Base-by-base conservation (phyloP, 108 stramenopile genomes). In the Poteriospumella lacustris region DNA sequence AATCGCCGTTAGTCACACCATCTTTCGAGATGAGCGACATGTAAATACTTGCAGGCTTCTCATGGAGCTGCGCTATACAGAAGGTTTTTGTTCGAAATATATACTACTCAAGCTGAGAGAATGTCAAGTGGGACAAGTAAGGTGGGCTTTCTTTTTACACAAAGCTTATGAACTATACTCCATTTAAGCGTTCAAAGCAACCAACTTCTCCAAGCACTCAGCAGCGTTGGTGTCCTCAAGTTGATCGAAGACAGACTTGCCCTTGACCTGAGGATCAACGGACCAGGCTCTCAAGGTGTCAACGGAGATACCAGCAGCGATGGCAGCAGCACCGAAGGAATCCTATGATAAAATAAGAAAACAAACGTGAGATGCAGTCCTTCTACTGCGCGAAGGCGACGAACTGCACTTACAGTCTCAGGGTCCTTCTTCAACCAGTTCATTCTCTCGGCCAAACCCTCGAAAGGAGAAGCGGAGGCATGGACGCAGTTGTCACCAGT, bases 401-500 rank as follows among this genome's bases (percentile, higher is more conserved):
- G 19, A 56, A 56, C 24, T 56, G 15, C 15, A 19, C 52, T 15
- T 19, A 56, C 52, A 12, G 38, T 34, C 5, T 3, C 33, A 39
- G 47, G 24, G 15, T 73, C 33, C 12, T 9, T 42, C 47, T 73
- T 73, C 5, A 78, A 44, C 85, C 85, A 86, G 77, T 81, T 83
- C 19, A 85, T 82, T 76, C 91, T 89, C 80, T 96, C 95, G 1
- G 93, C 93, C 19, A 93, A 82, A 19, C 92, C 93, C 82, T 96
- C 95, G 44, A 94, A 93, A 38, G 95, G 93, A 81, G 87, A 88
- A 1, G 95, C 95, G 60, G 82, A 84, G 0, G 93, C 93, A 78
- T 94, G 95, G 43, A 96, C 93, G 47, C 93, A 92, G 81, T 96
- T 96, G 85, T 96, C 92, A 5, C 91, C 90, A 42, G 88, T 90